phyloP scores from a whole-genome alignment of 2,329 filamentous ascomycete genomes.

The Cercospora nicotianae region DNA sequence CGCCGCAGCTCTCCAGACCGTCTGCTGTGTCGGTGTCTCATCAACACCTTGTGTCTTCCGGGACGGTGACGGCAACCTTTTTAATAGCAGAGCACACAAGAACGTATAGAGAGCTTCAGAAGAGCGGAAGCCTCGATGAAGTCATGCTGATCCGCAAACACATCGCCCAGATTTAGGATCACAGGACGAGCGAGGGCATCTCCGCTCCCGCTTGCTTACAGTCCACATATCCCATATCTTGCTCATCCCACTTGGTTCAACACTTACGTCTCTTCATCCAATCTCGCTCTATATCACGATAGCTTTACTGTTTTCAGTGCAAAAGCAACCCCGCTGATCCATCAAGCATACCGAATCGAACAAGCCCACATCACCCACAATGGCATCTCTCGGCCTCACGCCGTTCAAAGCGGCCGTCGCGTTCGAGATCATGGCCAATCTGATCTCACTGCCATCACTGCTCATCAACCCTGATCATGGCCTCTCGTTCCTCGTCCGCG shows the following conservation, averaged over 20 bases:
- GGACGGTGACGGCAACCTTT: no score
- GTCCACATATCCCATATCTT: neutral
- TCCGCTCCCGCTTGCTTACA: neutral
- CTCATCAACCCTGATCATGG: conserved; percentile 19
- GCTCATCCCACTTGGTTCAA: neutral
- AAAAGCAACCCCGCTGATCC: no score
- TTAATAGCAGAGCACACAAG: neutral
- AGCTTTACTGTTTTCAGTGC: no score
- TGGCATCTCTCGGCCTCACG: conserved; percentile 15
- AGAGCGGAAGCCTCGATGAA: neutral
- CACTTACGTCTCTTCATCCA: neutral
- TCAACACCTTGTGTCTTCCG: no score
- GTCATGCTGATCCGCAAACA: neutral
- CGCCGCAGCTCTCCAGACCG: no score
- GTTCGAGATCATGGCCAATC: conserved; percentile 12
- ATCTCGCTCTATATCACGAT: no score
- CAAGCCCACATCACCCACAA: neutral
- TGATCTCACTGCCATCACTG: conserved; percentile 16
- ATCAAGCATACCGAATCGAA: no score
- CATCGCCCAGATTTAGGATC: neutral
- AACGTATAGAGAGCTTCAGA: neutral
- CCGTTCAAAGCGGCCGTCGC: conserved; percentile 18
- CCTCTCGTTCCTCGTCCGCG: conserved; percentile 17
- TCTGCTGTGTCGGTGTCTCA: no score
- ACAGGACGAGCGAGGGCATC: neutral